phyloP scores from a whole-genome alignment of 73 alveolate species.

The Uronychia binucleata region DNA sequence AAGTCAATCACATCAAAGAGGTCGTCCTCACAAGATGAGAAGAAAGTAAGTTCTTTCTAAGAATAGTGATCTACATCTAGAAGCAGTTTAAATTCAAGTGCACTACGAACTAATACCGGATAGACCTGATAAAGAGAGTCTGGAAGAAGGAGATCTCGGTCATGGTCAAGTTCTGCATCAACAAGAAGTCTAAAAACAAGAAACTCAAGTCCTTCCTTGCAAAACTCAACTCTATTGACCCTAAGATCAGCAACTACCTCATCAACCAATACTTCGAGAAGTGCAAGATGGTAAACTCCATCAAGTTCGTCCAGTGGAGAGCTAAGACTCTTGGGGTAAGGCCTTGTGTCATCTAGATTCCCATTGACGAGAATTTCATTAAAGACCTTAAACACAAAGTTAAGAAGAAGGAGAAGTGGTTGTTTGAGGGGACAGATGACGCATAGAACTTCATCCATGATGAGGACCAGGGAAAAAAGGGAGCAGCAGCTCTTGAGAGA shows the following conservation, averaged over 20 bases:
- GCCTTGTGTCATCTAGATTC: not conserved
- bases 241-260: not conserved
- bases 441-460: not conserved
- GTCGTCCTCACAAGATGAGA: not conserved
- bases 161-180: not conserved
- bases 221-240: not conserved
- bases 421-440: not conserved
- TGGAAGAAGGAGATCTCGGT: not conserved
- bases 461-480: not conserved
- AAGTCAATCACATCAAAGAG: not conserved
- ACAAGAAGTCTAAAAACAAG: not conserved
- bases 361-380: not conserved
- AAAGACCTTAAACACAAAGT: not conserved
- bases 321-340: not conserved
- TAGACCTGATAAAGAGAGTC: not conserved
- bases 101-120: not conserved
- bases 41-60: not conserved
- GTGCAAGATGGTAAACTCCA: not conserved
- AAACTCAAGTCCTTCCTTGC: not conserved
- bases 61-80: not conserved
- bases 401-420: not conserved
- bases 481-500: not conserved
- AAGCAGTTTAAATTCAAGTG: not conserved
- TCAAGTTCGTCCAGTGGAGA: not conserved
- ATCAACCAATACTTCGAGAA: not conserved